Base-by-base conservation (phyloP, 306 rosid genomes). In the Biancaea sappan region DNA sequence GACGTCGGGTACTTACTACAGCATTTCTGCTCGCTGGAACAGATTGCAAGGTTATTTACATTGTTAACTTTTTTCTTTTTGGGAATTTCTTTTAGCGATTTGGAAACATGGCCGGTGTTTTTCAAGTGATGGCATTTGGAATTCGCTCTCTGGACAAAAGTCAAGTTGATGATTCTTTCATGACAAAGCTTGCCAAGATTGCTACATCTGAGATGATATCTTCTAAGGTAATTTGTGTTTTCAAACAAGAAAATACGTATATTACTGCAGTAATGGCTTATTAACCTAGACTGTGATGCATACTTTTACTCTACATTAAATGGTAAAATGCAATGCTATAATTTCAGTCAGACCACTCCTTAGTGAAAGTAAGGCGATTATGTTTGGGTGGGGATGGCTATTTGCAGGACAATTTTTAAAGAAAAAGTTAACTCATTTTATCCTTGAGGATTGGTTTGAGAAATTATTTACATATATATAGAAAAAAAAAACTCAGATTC, bases 91-190 rank as follows among this genome's bases (percentile, higher is more conserved):
- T 8, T 8, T 18, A 94, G 98, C 87, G 98, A 21, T 94, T 91
- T 34, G 97, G 98, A 15, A 91, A 94, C 54, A 86, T 94, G 90
- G 96, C 97, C n/a, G 98, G 97, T 44, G 84, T 90, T 79, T 94
- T 91, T 78, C 92, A 88, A 89, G 97, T 94, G 50, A 94, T 94
- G 96, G 88, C 98, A 38, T 88, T 82, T 38, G 98, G 92, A 69
- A 97, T 94, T 43, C 81, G 87, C 53, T 94, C 94, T 37, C 84
- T 94, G 57, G 92, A 89, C 51, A 54, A 74, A 51, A 71, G 82
- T 15, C 90, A 89, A 2, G 90, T 88, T 7, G 98, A 94, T 77
- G 54, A 94, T 74, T 59, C 83, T 78, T 94, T 91, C 79, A 88
- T 91, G 96, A 46, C 81, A 2, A 94, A 87, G 87, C 91, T 94